Percentiles rank a stretch among this genome's conserved stretches.
Evolutionary conservation across 2,329 filamentous ascomycete genomes (phyloP).

Genomic region (Clarireedia paspali): DNA sequence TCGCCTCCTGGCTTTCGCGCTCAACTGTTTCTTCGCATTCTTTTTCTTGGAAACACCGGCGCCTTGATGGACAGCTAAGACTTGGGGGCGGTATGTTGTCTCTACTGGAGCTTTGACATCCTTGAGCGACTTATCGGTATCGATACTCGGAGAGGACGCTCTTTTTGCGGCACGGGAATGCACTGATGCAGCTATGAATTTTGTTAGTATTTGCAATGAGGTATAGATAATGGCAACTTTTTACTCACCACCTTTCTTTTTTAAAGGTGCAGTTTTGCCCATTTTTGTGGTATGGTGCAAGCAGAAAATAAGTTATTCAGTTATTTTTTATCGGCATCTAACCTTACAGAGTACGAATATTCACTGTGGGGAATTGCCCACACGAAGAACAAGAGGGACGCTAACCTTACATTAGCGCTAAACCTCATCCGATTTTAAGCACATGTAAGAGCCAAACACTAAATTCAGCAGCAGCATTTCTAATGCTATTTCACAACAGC

Average conservation of each 20-base stretch:
- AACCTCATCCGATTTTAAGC: neutral
- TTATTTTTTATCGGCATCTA: neutral
- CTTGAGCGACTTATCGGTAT: slow-evolving; percentile 66
- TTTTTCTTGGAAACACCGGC: slow-evolving; percentile 66
- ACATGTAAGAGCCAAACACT: neutral
- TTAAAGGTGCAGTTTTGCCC: slow-evolving; percentile 29
- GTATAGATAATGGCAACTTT: neutral
- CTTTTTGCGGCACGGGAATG: slow-evolving; percentile 71
- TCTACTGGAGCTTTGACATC: slow-evolving; percentile 44
- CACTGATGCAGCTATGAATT: slow-evolving; percentile 41
- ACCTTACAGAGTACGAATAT: neutral
- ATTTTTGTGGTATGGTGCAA: slow-evolving; percentile 16
- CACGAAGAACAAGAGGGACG: neutral
- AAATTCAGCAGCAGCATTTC: too few species aligned
- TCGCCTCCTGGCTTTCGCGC: slow-evolving; percentile 46
- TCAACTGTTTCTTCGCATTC: slow-evolving; percentile 46
- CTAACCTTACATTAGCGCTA: neutral
- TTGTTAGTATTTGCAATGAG: neutral
- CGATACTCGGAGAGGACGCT: slow-evolving; percentile 60
- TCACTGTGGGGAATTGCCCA: neutral
- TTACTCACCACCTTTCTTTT: slow-evolving; percentile 25
- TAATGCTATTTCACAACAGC: neutral
- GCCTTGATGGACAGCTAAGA: slow-evolving; percentile 59
- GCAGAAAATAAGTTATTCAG: neutral
- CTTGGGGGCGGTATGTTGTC: slow-evolving; percentile 47